Conservation (phyloP, 805 yeast species). For the Spathaspora passalidarum region DNA sequence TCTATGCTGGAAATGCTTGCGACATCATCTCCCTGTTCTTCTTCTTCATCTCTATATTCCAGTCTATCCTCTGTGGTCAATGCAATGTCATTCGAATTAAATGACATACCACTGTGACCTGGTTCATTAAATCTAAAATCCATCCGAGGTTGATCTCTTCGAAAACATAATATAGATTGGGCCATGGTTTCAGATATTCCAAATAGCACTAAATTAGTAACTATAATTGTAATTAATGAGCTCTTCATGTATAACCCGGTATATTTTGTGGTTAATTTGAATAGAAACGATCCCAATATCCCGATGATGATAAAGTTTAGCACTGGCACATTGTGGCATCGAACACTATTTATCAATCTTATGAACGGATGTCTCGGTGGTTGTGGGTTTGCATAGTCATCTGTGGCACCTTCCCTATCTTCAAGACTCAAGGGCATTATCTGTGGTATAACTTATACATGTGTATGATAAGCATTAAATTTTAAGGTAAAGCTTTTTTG, state of each 20-base stretch:
- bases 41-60: conserved; percentile 8
- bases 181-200: conserved; percentile 94
- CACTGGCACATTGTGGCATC: conserved; percentile 51
- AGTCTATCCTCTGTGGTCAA: background rate
- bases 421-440: conserved; percentile 23
- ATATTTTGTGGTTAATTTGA: conserved; percentile 55
- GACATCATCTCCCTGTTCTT: conserved; percentile 6
- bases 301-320: conserved; percentile 53
- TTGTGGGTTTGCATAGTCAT: background rate
- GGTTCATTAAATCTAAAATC: conserved; percentile 18
- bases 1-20: conserved; percentile 9
- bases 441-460: no score
- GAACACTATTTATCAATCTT: conserved; percentile 26
- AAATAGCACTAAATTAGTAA: conserved; percentile 74
- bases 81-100: conserved; percentile 17
- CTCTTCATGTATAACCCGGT: conserved; percentile 58
- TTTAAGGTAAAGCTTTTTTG: background rate
- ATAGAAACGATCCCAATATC: conserved; percentile 47
- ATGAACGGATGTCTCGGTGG: conserved; percentile 12
- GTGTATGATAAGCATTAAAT: background rate
- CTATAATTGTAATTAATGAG: conserved; percentile 73
- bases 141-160: conserved; percentile 18
- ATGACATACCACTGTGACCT: conserved; percentile 12
- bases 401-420: conserved; percentile 8
- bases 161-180: conserved; percentile 53